Base-by-base conservation (phyloP, 805 yeast species). In the Ogataea siamensis region DNA sequence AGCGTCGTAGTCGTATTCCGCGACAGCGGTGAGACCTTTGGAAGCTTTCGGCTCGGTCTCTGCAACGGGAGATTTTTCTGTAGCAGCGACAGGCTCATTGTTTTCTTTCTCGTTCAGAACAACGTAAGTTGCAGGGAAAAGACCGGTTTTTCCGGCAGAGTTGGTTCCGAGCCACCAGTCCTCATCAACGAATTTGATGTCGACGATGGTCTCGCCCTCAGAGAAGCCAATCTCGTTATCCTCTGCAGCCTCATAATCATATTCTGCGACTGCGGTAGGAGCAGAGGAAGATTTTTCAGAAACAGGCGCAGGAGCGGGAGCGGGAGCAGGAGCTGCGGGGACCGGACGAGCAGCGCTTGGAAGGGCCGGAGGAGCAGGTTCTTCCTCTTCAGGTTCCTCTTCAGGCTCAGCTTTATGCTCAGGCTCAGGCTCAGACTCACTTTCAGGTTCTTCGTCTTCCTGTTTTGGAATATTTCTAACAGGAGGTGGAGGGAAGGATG, bases 1-100 rank as follows among this genome's bases (percentile, higher is more conserved):
- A 21, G 95, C 96, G 34, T 83, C 95, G 59, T 91, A 89, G 51
- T 80, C 85, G 58, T 73, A 85, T 42, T 76, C 79, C 2, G 91
- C 89, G 33, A 70, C 63, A 2, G 89, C 93, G 28, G 71, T 54
- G 15, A 64, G 64, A 7, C 61, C 65, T 8, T 47, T 29, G 6
- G 50, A 45, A 16, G 31, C 10, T 22, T 36, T 50, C 7, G 58
- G 47, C 19, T 40, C 56, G 35, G 53, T 46, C 18, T 42, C 55
- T 25, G 21, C 14, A 22, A 22, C 42, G 4, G 40, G 22, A 9
- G 13, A 24, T 8, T 30, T 19, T 11, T 38, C 37, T 4, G 25
- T 20, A 8, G 17, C 37, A n/a, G 45, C 51, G 22, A 43, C 55
- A n/a, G n/a, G n/a, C n/a, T 45, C 45, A 19, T 39, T 50, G 10